Evolutionary conservation across 768 basidiomycete species (phyloP).

Genomic region (Tricholoma sp.): DNA sequence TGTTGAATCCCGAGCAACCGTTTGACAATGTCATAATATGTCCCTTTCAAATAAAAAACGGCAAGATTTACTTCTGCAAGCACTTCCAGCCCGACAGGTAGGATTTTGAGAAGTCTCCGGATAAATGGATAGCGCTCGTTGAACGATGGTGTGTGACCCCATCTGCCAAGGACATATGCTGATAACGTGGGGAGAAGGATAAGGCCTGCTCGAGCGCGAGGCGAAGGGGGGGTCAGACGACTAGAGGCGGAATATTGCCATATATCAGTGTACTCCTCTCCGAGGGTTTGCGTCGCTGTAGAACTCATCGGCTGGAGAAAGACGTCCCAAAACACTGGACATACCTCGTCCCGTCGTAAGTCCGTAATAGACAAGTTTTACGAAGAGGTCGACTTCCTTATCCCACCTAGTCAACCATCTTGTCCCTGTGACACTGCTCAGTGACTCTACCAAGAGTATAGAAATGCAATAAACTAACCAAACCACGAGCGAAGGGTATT

Average conservation of each 20-base stretch:
- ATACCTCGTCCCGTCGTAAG: constrained; percentile 72
- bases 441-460: neutral
- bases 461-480: constrained; percentile 38
- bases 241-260: constrained; percentile 59
- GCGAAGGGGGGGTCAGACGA: constrained; percentile 38
- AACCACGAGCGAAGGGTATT: constrained; percentile 72
- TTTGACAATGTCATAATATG: constrained; percentile 72
- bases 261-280: constrained; percentile 88
- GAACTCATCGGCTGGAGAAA: neutral
- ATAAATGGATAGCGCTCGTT: constrained; percentile 31
- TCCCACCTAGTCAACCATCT: constrained; percentile 79
- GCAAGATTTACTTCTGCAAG: constrained; percentile 72
- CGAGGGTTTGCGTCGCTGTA: constrained; percentile 73
- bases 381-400: constrained; percentile 67
- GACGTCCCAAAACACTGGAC: constrained; percentile 8
- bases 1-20: constrained; percentile 65
- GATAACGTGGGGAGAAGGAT: constrained; percentile 67
- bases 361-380: constrained; percentile 68
- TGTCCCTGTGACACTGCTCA: constrained; percentile 49
- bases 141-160: constrained; percentile 33
- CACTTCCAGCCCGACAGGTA: constrained; percentile 53
- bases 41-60: constrained; percentile 72
- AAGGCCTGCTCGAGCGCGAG: constrained; percentile 41
- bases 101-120: constrained; percentile 26
- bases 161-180: constrained; percentile 52